These are phyloP conservation scores for Geotrichum histeridarum DNA, from an alignment of 1,139 yeast species.

Conservation along the genomic window DNA sequence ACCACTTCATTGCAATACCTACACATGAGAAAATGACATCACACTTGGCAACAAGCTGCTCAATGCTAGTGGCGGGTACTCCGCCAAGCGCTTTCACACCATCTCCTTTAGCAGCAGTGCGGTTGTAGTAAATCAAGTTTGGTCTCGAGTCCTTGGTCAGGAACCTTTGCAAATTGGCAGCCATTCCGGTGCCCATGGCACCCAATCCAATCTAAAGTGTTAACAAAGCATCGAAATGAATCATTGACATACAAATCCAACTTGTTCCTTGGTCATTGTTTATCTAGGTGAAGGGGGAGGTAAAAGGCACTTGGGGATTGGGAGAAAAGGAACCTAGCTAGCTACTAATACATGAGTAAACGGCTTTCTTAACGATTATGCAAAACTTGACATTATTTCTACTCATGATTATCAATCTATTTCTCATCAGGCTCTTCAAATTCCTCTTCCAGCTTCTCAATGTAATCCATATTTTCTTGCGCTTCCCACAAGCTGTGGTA, in stretches of 20 bases:
- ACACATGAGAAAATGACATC: slow-evolving; percentile 22
- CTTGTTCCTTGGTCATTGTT: neutral
- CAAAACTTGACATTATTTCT: too few species aligned
- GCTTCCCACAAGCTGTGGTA: slow-evolving; percentile 80
- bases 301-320: neutral
- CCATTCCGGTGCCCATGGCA: slow-evolving; percentile 27
- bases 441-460: slow-evolving; percentile 3
- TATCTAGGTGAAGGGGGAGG: neutral
- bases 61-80: slow-evolving; percentile 13
- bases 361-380: too few species aligned
- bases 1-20: neutral
- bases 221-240: neutral
- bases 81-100: slow-evolving; percentile 24
- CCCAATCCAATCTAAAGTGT: slow-evolving; percentile 25
- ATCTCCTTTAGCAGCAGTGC: slow-evolving; percentile 25
- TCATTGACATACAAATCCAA: slow-evolving; percentile 2
- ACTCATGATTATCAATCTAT: neutral
- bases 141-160: slow-evolving; percentile 19
- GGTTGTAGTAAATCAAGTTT: slow-evolving; percentile 23
- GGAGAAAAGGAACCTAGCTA: too few species aligned
- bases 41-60: slow-evolving; percentile 21
- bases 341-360: too few species aligned
- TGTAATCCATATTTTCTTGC: slow-evolving; percentile 54
- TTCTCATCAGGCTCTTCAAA: neutral
- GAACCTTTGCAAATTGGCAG: slow-evolving; percentile 23